Percentiles rank a stretch among this genome's conserved stretches.
Evolutionary conservation across 2,329 filamentous ascomycete species (phyloP).

Genomic region (Phaeosphaeriaceae sp.): DNA sequence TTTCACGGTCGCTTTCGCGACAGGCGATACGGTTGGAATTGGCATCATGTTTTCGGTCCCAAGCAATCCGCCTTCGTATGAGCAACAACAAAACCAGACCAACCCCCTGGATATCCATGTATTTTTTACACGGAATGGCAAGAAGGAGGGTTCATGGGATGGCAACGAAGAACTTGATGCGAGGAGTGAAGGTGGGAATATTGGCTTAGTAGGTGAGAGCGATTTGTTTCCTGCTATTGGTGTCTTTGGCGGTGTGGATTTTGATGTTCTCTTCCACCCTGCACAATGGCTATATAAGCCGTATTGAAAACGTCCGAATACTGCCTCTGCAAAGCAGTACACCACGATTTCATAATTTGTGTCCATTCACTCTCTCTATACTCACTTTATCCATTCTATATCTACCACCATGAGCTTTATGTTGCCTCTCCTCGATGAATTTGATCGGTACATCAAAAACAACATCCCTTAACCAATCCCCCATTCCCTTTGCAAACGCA

Average conservation of each 20-base stretch:
- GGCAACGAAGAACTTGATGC: constrained; percentile 76
- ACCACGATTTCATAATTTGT: not conserved
- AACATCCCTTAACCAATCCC: constrained; percentile 57
- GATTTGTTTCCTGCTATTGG: constrained; percentile 76
- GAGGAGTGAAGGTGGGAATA: constrained; percentile 65
- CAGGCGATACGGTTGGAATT: constrained; percentile 71
- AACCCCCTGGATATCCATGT: constrained; percentile 59
- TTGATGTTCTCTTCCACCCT: constrained; percentile 70
- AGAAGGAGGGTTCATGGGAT: constrained; percentile 68
- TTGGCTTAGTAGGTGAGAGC: constrained; percentile 72
- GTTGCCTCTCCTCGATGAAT: constrained; percentile 31
- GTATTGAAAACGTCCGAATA: constrained; percentile 17
- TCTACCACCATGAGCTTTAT: constrained; percentile 3
- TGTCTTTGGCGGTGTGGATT: constrained; percentile 70
- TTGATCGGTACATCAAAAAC: constrained; percentile 50
- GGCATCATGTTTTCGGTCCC: constrained; percentile 67
- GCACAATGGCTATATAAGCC: constrained; percentile 62
- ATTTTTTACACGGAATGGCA: constrained; percentile 75
- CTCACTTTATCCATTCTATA: constrained; percentile 6
- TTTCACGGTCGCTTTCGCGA: constrained; percentile 69
- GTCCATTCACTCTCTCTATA: not conserved
- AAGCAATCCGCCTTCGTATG: constrained; percentile 45
- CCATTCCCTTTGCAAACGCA: constrained; percentile 60
- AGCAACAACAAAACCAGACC: constrained; percentile 28
- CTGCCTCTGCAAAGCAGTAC: no score